Evolutionary conservation across 805 yeast species (phyloP), one percentile per base, ranked within the genome.

Genomic region (Candida vaughaniae): DNA sequence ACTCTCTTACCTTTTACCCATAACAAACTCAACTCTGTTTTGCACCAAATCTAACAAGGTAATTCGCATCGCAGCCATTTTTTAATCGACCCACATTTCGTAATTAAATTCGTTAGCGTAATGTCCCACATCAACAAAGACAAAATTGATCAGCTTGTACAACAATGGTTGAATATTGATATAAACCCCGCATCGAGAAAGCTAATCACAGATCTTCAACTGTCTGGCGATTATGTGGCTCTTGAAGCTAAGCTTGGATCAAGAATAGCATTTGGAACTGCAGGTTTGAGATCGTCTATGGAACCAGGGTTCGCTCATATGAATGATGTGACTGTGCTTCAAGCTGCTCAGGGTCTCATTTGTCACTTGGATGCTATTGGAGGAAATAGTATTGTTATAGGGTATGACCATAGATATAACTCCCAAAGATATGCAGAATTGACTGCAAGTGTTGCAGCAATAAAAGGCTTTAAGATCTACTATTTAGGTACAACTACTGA

Each of bases 221-320:
- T 53, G 1, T 41, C 45, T 0, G 47, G 58, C 2, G 53, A 78
- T 41, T 60, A 63, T 48, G 59, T 52, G 0, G 77, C 66, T 35
- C 64, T 88, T 25, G 76, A 74, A 30, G 53, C 55, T 25, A 67
- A 84, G 34, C 65, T 88, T 20, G 52, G 73, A 29, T 48, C 52
- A n/a, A 62, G 96, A 36, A 82, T 90, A 18, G 65, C 79, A 9
- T 91, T 91, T 60, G 98, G 98, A 0, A 91, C 98, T 0, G 96
- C 98, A 2, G 98, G 97, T 0, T 73, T 93, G 32, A 69, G 99
- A 18, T 77, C 95, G 2, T 65, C 71, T 16, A 89, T 93, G 96
- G 90, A 81, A 43, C 88, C 96, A 0, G 98, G 99, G 0, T 89
- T 85, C 55, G 75, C 78, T 35, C 76, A 89, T 48, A 85, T 93